phyloP scores from a whole-genome alignment of 2,329 filamentous ascomycete genomes.

The Talaromyces albobiverticillius region DNA sequence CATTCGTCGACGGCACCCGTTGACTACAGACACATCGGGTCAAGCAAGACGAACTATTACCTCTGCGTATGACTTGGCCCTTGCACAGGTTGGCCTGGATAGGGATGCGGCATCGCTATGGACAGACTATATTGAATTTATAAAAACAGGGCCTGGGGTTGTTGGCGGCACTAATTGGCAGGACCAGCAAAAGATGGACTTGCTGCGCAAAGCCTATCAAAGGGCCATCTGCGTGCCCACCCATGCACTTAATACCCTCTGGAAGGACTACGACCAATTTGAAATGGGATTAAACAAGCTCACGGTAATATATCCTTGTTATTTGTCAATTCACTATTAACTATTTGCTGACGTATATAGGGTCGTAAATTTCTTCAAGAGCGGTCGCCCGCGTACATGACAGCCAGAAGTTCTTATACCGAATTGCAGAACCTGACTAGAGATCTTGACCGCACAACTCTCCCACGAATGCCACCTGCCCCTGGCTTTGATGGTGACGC shows the following conservation, averaged over 20 bases:
- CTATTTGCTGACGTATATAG: slow-evolving; percentile 40
- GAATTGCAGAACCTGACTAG: slow-evolving; percentile 85
- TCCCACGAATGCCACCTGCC: slow-evolving; percentile 78
- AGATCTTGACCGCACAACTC: slow-evolving; percentile 69
- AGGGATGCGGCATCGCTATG: slow-evolving; percentile 86
- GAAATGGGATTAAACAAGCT: slow-evolving; percentile 92
- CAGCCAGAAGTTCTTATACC: slow-evolving; percentile 84
- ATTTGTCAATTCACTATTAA: neutral
- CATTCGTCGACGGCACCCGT: slow-evolving; percentile 83
- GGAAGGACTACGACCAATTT: slow-evolving; percentile 98
- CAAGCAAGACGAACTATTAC: slow-evolving; percentile 74
- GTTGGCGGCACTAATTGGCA: slow-evolving; percentile 89
- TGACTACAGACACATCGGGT: slow-evolving; percentile 74
- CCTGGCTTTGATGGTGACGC: slow-evolving; percentile 82
- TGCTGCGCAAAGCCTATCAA: slow-evolving; percentile 87
- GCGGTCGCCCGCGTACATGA: slow-evolving; percentile 91
- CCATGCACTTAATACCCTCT: slow-evolving; percentile 74
- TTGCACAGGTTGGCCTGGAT: slow-evolving; percentile 86
- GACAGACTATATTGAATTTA: slow-evolving; percentile 92
- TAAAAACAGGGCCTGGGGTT: slow-evolving; percentile 81
- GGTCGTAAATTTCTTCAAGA: slow-evolving; percentile 94
- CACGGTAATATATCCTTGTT: slow-evolving; percentile 55
- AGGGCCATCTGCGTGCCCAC: slow-evolving; percentile 85
- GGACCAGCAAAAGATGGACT: slow-evolving; percentile 97
- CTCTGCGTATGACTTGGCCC: slow-evolving; percentile 87